Evolutionary conservation across 2,329 filamentous ascomycete species (phyloP).

Genomic region (Cucurbitaria berberidis): DNA sequence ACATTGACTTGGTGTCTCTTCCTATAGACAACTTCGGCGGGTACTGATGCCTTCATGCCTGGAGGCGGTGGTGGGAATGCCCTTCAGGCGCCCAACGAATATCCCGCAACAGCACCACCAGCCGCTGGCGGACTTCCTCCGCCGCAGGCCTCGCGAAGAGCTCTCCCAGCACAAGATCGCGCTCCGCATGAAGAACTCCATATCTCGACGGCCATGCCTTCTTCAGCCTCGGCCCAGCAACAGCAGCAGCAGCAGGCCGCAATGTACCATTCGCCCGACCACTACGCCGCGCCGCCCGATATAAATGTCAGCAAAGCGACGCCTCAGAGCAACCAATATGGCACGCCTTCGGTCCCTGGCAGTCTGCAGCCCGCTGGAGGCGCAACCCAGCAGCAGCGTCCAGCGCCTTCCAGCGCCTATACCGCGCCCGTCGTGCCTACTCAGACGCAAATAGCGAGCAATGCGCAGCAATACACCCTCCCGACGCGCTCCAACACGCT

Average conservation of each 20-base stretch:
- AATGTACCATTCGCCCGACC: constrained; percentile 58
- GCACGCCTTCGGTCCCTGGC: constrained; percentile 59
- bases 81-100: constrained; percentile 26
- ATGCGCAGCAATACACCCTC: constrained; percentile 65
- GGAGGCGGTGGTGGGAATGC: constrained; percentile 36
- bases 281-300: constrained; percentile 58
- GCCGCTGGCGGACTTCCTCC: constrained; percentile 30
- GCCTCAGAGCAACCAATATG: constrained; percentile 55
- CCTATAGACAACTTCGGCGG: constrained; percentile 28
- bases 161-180: constrained; percentile 50
- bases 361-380: constrained; percentile 62
- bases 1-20: neutral
- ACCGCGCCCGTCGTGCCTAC: constrained; percentile 66
- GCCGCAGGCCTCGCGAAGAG: constrained; percentile 53
- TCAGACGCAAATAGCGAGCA: constrained; percentile 58
- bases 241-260: constrained; percentile 47
- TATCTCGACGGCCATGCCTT: constrained; percentile 56
- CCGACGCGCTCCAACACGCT: constrained; percentile 71
- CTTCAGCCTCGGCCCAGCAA: constrained; percentile 43
- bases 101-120: constrained; percentile 40
- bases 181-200: constrained; percentile 64
- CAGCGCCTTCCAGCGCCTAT: constrained; percentile 60
- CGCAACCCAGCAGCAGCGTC: constrained; percentile 57
- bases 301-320: constrained; percentile 67
- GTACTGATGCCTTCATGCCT: constrained; percentile 53